Percentiles rank a stretch among this genome's conserved stretches.
These are phyloP conservation scores for Filobasidium wieringae DNA, from an alignment of 768 basidiomycete species.

Conservation along the genomic window DNA sequence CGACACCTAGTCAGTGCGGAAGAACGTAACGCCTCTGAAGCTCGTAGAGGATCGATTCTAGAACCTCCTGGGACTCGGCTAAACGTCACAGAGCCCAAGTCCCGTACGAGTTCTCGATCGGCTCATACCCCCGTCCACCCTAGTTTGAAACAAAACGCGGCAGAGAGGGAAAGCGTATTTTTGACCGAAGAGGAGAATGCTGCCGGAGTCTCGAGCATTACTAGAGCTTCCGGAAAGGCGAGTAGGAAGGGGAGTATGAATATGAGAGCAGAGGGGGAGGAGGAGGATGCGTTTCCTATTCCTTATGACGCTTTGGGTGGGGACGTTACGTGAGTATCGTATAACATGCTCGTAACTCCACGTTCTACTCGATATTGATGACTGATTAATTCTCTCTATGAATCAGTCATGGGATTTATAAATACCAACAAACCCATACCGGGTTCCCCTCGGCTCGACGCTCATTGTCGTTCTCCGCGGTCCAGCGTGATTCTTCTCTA, in stretches of 20 bases:
- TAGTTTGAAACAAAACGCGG: too few relatives aligned
- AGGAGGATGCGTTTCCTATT: conserved; percentile 68
- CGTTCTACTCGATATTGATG: not conserved
- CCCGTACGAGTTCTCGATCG: not conserved
- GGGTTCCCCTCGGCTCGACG: conserved; percentile 46
- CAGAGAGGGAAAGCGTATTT: not conserved
- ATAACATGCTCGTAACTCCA: not conserved
- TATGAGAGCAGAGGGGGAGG: conserved; percentile 49
- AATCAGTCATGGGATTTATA: conserved; percentile 69
- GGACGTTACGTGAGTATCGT: conserved; percentile 77
- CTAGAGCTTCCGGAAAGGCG: conserved; percentile 7
- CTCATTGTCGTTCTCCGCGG: conserved; percentile 53
- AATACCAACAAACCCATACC: conserved; percentile 68
- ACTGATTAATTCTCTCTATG: not conserved
- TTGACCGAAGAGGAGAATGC: not conserved
- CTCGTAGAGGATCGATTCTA: conserved; percentile 1
- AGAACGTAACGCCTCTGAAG: conserved; percentile 44
- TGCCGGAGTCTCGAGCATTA: not conserved
- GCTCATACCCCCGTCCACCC: not conserved
- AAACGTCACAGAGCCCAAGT: not conserved
- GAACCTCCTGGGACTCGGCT: not conserved
- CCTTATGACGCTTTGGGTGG: conserved; percentile 77
- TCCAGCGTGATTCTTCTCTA: conserved; percentile 12
- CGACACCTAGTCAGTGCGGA: conserved; percentile 68
- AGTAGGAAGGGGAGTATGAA: conserved; percentile 42